phyloP scores from a whole-genome alignment of 2,329 filamentous ascomycete genomes.

The Leptographium lundbergii region DNA sequence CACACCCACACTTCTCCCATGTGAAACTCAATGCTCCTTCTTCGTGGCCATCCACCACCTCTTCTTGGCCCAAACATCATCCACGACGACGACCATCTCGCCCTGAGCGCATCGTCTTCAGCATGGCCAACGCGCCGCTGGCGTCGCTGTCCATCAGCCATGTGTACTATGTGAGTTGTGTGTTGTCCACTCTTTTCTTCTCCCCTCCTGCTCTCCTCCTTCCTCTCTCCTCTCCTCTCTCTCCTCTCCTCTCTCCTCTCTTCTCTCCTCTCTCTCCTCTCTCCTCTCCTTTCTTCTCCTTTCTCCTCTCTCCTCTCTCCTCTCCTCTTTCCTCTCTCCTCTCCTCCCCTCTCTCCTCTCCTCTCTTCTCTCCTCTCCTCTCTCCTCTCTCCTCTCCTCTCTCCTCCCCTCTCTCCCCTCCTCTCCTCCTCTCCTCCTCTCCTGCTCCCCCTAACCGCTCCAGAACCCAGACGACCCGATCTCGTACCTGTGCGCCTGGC shows the following conservation, averaged over 20 bases:
- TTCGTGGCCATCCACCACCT: too few relatives aligned
- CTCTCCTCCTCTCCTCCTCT: neutral
- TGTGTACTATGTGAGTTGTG: conserved; percentile 70
- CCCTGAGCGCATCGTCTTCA: neutral
- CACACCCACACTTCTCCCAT: too few relatives aligned
- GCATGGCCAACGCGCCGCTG: conserved; percentile 41
- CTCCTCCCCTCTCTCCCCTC: neutral
- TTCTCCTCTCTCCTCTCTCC: too few relatives aligned
- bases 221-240: neutral
- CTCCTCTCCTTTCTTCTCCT: neutral
- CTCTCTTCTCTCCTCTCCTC: neutral
- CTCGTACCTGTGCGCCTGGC: conserved; percentile 83
- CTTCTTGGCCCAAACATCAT: neutral
- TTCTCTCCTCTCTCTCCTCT: neutral
- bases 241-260: neutral
- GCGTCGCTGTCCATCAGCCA: conserved; percentile 90
- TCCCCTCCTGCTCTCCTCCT: neutral
- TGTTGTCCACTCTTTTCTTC: neutral
- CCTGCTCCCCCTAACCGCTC: neutral
- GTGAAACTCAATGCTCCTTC: too few relatives aligned
- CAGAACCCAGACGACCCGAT: conserved; percentile 76
- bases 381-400: neutral
- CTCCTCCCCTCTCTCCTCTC: neutral
- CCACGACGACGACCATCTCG: neutral
- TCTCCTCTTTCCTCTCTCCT: neutral